These are phyloP conservation scores for Macrolepiota fuliginosa DNA, from an alignment of 768 basidiomycete genomes.

Conservation along the genomic window DNA sequence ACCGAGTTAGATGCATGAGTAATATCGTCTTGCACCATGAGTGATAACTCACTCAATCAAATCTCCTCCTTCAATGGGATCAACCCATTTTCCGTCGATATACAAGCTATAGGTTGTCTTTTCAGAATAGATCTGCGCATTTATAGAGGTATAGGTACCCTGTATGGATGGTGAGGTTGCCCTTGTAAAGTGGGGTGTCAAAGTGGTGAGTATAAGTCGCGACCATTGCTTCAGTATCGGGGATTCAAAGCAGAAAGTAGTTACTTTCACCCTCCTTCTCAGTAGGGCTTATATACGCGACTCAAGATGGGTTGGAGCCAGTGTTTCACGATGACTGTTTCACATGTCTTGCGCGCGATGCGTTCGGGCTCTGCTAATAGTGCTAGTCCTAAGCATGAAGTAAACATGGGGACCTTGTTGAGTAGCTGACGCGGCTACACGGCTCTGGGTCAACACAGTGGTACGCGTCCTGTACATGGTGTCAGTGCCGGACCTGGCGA, in stretches of 20 bases:
- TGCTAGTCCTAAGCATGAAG: background rate
- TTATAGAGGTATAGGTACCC: constrained; percentile 12
- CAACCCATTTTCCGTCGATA: constrained; percentile 67
- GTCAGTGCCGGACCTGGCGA: too few relatives aligned
- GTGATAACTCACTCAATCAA: constrained; percentile 64
- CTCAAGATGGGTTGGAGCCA: too few relatives aligned
- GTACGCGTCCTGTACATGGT: too few relatives aligned
- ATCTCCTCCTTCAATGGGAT: constrained; percentile 46
- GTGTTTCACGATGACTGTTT: too few relatives aligned
- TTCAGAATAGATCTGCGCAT: constrained; percentile 2
- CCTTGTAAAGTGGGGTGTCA: constrained; percentile 21
- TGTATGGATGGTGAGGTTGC: constrained; percentile 19
- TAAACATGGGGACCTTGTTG: background rate
- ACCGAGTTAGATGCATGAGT: background rate
- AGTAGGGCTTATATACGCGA: background rate
- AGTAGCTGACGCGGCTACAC: background rate
- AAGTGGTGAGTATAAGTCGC: constrained; percentile 21
- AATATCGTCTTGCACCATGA: background rate
- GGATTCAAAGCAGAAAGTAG: background rate
- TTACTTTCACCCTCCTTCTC: background rate
- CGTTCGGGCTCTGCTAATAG: too few relatives aligned
- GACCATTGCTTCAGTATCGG: background rate
- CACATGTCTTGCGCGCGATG: too few relatives aligned
- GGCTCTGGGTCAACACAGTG: too few relatives aligned
- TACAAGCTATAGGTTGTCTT: constrained; percentile 45